Percentiles rank a stretch among this genome's conserved stretches.
phyloP scores from a whole-genome alignment of 108 stramenopile species.

The Discostella pseudostelligera region DNA sequence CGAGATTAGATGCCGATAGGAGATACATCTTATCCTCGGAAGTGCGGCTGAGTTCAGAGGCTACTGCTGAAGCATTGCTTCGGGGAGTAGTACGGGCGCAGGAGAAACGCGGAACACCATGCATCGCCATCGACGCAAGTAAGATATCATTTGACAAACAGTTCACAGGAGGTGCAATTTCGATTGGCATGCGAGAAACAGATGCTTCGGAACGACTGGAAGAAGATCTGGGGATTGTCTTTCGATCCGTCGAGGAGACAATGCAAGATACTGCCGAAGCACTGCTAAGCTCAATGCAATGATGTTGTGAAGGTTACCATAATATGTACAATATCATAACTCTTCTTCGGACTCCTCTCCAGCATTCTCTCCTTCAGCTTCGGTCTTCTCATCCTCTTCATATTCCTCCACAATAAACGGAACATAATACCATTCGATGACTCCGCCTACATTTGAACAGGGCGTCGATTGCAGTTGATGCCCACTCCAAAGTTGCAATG shows the following conservation, averaged over 20 bases:
- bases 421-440: constrained; percentile 76
- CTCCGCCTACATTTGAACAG: constrained; percentile 73
- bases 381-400: constrained; percentile 49
- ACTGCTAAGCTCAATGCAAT: constrained; percentile 18
- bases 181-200: constrained; percentile 72
- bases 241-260: constrained; percentile 68
- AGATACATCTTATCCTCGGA: constrained; percentile 79
- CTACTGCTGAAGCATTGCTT: constrained; percentile 57
- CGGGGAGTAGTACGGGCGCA: constrained; percentile 12
- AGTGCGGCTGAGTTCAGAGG: constrained; percentile 56
- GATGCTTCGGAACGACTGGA: constrained; percentile 54
- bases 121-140: constrained; percentile 11
- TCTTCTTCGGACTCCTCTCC: constrained; percentile 13
- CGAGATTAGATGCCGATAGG: constrained; percentile 29
- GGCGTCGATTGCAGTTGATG: constrained; percentile 67
- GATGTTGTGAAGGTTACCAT: no score
- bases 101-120: constrained; percentile 20
- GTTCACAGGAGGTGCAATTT: constrained; percentile 81
- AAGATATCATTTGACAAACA: constrained; percentile 57
- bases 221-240: constrained; percentile 49
- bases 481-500: constrained; percentile 56
- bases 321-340: constrained; percentile 13
- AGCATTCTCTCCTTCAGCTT: constrained; percentile 9
- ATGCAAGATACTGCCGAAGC: constrained; percentile 69
- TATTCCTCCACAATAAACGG: constrained; percentile 69